These are phyloP conservation scores for Boletus sp. DNA, from an alignment of 768 basidiomycete genomes.

Conservation along the genomic window DNA sequence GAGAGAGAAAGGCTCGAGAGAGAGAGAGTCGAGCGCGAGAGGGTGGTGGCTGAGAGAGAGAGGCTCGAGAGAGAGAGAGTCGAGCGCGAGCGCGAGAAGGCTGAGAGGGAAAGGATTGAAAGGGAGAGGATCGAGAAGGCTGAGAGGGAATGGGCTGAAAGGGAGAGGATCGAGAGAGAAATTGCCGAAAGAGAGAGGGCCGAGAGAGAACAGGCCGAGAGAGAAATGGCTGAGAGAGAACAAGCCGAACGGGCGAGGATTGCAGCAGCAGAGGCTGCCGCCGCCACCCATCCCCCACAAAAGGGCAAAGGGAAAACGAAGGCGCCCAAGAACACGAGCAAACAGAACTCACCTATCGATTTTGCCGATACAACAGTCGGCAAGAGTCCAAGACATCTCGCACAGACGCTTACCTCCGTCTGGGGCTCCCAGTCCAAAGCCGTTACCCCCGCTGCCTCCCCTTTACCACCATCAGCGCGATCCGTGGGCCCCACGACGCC, in stretches of 20 bases:
- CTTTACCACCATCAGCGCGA: slow-evolving; percentile 19
- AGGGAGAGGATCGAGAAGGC: background rate
- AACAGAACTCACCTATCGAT: slow-evolving; percentile 30
- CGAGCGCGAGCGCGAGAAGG: background rate
- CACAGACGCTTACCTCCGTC: slow-evolving; percentile 42
- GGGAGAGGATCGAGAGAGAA: slow-evolving; percentile 1
- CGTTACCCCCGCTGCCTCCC: slow-evolving; percentile 28
- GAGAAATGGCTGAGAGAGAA: slow-evolving; percentile 10
- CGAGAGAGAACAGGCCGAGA: slow-evolving; percentile 1
- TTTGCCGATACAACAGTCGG: slow-evolving; percentile 36
- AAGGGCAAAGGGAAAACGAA: slow-evolving; percentile 18
- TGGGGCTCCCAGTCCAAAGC: slow-evolving; percentile 43
- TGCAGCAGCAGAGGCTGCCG: slow-evolving; percentile 3
- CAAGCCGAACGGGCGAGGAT: slow-evolving; percentile 13
- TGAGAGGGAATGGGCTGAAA: slow-evolving; percentile 2
- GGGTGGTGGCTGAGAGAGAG: slow-evolving; percentile 7
- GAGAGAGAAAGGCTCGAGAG: slow-evolving; percentile 4
- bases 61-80: slow-evolving; percentile 1
- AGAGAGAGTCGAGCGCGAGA: slow-evolving; percentile 2
- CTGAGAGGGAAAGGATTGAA: slow-evolving; percentile 10
- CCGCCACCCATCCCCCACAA: background rate
- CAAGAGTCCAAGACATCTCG: slow-evolving; percentile 38
- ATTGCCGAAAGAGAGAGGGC: background rate
- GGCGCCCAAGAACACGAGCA: slow-evolving; percentile 20
- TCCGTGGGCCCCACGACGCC: slow-evolving; percentile 26